Evolutionary conservation across 2,329 filamentous ascomycete genomes (phyloP).

Genomic region (Atkinsonella hypoxylon): DNA sequence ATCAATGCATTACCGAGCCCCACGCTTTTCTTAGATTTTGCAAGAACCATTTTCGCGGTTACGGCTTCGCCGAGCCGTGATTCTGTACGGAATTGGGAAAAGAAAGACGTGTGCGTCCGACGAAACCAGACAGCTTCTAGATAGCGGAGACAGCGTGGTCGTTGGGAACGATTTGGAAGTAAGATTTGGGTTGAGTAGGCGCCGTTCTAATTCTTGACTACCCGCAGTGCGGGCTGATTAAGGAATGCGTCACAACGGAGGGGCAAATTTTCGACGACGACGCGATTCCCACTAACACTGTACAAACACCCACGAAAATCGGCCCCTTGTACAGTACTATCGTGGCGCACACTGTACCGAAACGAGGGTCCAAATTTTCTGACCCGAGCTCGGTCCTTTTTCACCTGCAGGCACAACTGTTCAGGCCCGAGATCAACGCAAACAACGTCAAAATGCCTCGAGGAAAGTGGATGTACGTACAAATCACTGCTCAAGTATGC

Average conservation of each 20-base stretch:
- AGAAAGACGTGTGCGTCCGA: neutral
- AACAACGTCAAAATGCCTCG: conserved; percentile 50
- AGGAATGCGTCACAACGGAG: conserved; percentile 28
- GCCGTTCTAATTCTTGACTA: neutral
- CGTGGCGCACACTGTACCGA: conserved; percentile 9
- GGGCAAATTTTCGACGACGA: conserved; percentile 32
- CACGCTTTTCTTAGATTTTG: conserved; percentile 91
- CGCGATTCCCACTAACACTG: conserved; percentile 16
- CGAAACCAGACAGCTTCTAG: neutral
- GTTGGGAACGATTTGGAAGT: neutral
- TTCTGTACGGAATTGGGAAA: neutral
- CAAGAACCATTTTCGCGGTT: conserved; percentile 39
- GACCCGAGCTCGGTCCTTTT: conserved; percentile 6
- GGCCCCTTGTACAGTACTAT: conserved; percentile 18
- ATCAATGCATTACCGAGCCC: conserved; percentile 95
- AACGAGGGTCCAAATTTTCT: conserved; percentile 18
- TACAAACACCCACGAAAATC: neutral
- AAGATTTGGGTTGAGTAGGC: neutral
- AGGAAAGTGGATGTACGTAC: conserved; percentile 53
- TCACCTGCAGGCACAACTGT: neutral
- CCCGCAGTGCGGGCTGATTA: conserved; percentile 14
- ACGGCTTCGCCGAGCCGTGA: neutral
- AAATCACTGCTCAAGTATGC: neutral
- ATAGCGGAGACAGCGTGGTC: neutral
- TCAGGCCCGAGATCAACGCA: neutral